Evolutionary conservation across 495 filamentous ascomycete genomes (phyloP), one percentile per base, ranked within the genome.

Genomic region (Pseudomonodictys pantanalensis): DNA sequence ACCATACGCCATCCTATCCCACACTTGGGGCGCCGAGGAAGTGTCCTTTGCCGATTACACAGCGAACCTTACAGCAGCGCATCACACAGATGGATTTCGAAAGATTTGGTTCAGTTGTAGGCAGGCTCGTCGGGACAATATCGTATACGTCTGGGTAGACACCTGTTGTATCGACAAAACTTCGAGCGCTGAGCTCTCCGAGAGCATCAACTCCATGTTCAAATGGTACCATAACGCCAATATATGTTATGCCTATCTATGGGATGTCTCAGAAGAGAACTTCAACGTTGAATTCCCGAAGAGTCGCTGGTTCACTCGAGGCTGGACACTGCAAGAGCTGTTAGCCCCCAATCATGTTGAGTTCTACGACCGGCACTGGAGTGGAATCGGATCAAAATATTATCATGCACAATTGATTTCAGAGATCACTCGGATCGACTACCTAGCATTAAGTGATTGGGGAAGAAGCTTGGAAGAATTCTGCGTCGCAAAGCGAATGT

Each of bases 161-260:
- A 68, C 66, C 10, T 66, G 63, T 48, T 66, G 62, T 32, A 67
- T 68, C 41, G 52, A 65, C 47, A 64, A 68, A 41, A 15, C 10
- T 23, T 65, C 52, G 49, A 56, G 47, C 33, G 60, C 44, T 7
- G 64, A 67, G 56, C 47, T 59, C 8, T 52, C 56, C 3, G 56
- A 51, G 29, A 42, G 33, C 38, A 54, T 54, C 49, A 60, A 60
- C 20, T 53, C 57, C 5, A 52, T 60, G 38, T 52, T n/a, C 9
- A 35, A 56, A 23, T 55, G 58, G 56, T 59, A 59, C 44, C 22
- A 23, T 24, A 22, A 46, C 3, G 48, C 57, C 4, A 5, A n/a
- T 7, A 46, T 35, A 23, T 60, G 57, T 22, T 53, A 54, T 29
- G 50, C 50, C 18, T 60, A 23, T 22, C 57, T 60, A 1, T 10